Conservation (phyloP, 2,329 filamentous ascomycete species). For the Byssochlamys sp. region DNA sequence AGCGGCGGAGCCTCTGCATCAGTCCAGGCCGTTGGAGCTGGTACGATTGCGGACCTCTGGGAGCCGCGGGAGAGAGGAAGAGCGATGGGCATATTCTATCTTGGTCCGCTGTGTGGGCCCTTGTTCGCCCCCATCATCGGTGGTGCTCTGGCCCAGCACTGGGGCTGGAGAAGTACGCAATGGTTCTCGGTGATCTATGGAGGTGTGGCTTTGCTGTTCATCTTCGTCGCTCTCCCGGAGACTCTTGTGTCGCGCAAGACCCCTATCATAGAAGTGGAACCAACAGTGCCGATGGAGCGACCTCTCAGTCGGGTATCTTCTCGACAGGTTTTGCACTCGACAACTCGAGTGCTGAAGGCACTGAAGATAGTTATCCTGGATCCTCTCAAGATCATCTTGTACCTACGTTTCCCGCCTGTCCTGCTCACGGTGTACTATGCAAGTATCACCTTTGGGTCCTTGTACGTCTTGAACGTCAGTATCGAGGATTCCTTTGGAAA, state of each 20-base stretch:
- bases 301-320: constrained; percentile 48
- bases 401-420: constrained; percentile 66
- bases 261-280: constrained; percentile 17
- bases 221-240: constrained; percentile 38
- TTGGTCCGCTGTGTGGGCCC: constrained; percentile 67
- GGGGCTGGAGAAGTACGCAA: constrained; percentile 67
- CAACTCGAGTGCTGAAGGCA: constrained; percentile 45
- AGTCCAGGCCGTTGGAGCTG: constrained; percentile 73
- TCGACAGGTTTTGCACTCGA: constrained; percentile 50
- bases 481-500: constrained; percentile 60
- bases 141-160: constrained; percentile 57
- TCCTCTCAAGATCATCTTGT: constrained; percentile 60
- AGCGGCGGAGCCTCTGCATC: constrained; percentile 68
- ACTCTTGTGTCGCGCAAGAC: constrained; percentile 25
- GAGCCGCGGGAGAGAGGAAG: constrained; percentile 60
- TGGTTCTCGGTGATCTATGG: constrained; percentile 70
- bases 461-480: constrained; percentile 71
- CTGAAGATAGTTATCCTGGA: constrained; percentile 59
- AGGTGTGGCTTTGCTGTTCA: constrained; percentile 32
- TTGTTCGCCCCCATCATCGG: constrained; percentile 68
- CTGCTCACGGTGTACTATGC: constrained; percentile 64
- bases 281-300: constrained; percentile 14
- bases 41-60: constrained; percentile 76
- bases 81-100: constrained; percentile 77
- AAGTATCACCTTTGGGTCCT: constrained; percentile 62